Base-by-base conservation (phyloP, 2,329 filamentous ascomycete species). In the Penicillium sp. region DNA sequence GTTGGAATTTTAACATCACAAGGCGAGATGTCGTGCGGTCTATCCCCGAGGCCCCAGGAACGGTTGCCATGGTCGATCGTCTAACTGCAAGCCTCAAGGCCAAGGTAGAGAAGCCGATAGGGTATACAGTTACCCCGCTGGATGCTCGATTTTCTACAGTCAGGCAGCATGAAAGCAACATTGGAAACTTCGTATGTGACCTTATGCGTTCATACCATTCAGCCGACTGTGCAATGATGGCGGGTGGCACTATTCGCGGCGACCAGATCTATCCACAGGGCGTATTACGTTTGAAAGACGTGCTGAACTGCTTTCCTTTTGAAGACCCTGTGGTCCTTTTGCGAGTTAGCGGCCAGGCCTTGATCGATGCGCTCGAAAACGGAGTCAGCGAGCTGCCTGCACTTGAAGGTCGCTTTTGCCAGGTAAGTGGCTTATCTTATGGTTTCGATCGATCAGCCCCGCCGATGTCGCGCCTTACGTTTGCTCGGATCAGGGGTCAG, bases 101-200 rank as follows among this genome's bases (percentile, higher is more conserved):
- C 42, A 92, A 91, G 59, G 79, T 96, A 16, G 88, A 92, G 55
- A 93, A 92, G 72, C 88, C 92, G 0, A 80, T 96, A 29, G 92
- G 92, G 3, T 96, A 90, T 77, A 96, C 92, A 0, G 86, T 88
- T 0, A 88, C 87, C 1, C 90, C 92, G 0, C 83, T 97, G 0
- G 93, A 97, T 71, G 90, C 90, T 2, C 88, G 92, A 2, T 97
- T 96, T 74, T 89, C 86, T 16, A 96, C 91, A 0, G 91, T 96
- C 0, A 83, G 92, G 11, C 79, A 85, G 21, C 81, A 79, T 46
- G 92, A 96, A 74, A 92, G 89, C 54, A 97, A 96, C 69, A 78
- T 96, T 14, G 92, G 90, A 1, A 96, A 96, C 74, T 96, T 96
- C 72, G 89, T 96, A 3, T 95, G 90, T 74, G 92, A 97, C 70